Base-by-base conservation (phyloP, 176 grass and related monocot genomes). In the Eremochloa ophiuroides region DNA sequence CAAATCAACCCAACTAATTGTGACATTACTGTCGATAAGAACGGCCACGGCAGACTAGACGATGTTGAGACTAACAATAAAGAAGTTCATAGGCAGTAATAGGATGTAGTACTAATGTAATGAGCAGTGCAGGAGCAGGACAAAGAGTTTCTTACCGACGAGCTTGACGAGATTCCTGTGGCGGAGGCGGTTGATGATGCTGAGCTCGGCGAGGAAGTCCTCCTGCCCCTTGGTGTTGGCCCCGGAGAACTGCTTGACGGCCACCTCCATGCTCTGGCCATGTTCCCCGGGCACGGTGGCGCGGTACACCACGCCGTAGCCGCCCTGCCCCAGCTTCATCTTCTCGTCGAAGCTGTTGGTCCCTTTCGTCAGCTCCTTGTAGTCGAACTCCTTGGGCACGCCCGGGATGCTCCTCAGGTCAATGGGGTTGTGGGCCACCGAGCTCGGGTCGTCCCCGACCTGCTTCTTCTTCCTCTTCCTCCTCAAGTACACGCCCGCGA, bases 161-260 rank as follows among this genome's bases (percentile, higher is more conserved):
- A 99, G 85, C 68, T 84, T 94, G 83, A 93, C 96, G 67, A 95
- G 96, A 74, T 99, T 83, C 40, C 70, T 74, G 83, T 99, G 96
- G 1, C 96, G 90, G 67, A 99, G 96, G 46, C 89, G 86, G 66
- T 95, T 95, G 83, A 99, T 95, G 71, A 99, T 95, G 60, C 81
- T 90, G 51, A 99, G 93, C 88, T 99, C 93, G 47, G 85, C 82
- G 51, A 99, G 84, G 80, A 99, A 99, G 69, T 99, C 96, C 46
- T 95, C 91, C 86, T 93, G 89, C 4, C 93, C 93, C 83, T 97
- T 89, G 87, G 91, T 91, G 75, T 82, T 95, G 16, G 84, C 87
- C 10, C 91, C 84, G 18, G 88, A 88, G 84, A 99, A 99, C 85
- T 88, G 85, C 85, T 99, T 99, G 10, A 98, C 92, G 64, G 92